Base-by-base conservation (phyloP, 2,329 filamentous ascomycete species). In the Aschersonia sp. region DNA sequence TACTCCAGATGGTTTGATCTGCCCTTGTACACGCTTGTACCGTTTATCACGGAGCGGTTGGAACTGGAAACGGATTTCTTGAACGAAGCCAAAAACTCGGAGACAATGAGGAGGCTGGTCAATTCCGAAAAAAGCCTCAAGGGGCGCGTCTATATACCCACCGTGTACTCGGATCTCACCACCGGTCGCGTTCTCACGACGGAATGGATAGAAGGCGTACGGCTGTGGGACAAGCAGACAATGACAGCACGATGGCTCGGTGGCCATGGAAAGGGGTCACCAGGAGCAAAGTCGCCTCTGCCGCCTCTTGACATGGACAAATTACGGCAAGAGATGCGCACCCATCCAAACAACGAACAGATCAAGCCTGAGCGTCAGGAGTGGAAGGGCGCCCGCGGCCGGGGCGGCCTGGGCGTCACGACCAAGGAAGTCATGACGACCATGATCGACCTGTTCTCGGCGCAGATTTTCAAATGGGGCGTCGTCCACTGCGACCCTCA, bases 381-480 rank as follows among this genome's bases (percentile, higher is more conserved):
- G 56, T 96, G 88, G 88, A 79, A 77, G 55, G 89, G 90, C 5
- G 68, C 65, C 6, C 75, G 78, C 45, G 76, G 79, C 30, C 80
- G 78, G 51, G 90, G 89, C 45, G 92, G 92, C 0, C 77, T 97
- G 0, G 92, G 92, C 0, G 70, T 98, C 4, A 81, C 79, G 6
- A 71, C 87, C 32, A 85, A 85, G 58, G 83, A 90, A 50, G 87
- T 96, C 50, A 97, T 97, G 92, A 85, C 83, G 5, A 96, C 87
- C 33, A 96, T 97, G 81, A 79, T 96, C 45, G 90, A 96, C 62
- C 75, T 97, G 35, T 98, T 97, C 70, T 86, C 83, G n/a, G 89
- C 87, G 2, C 90, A 97, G 61, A 97, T 97, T 75, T 98, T 96
- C 71, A 83, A 94, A 54, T 97, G 87, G 86, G 92, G 92, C 10